Base-by-base conservation (phyloP, 73 alveolate species). In the Paramecium pentaurelia region DNA sequence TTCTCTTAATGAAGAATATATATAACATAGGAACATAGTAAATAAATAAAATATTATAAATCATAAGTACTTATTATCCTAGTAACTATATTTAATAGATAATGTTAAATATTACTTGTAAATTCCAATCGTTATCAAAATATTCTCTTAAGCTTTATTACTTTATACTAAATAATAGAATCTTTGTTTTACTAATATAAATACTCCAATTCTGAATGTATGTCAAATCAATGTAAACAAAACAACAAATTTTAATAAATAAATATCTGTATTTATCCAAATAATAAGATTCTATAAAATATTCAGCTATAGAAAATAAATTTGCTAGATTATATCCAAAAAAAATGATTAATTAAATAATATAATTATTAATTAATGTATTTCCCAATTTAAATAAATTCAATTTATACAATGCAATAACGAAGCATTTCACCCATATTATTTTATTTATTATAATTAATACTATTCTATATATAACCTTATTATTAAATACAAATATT, bases 41-140 rank as follows among this genome's bases (percentile, higher is more conserved):
- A 38, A 97, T 71, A 34, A 92, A 93, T 77, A 96, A 96, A n/a
- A 97, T 64, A 7, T 98, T 96, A 93, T 96, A 96, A 18, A 88
- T 73, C 68, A 97, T 49, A 86, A 97, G 88, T 27, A 97, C 38
- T 86, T 96, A 94, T 28, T 97, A 94, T 58, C 68, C 99, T 88
- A 11, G 95, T 77, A 16, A 95, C 8, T 20, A 54, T 42, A 80
- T 16, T 54, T 0, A 16, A 54, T 16, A n/a, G 4, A 34, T 38
- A 30, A 22, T 36, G 3, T 4, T 36, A 9, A 75, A 5, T 14
- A 36, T 4, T 75, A 77, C 30, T 95, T 51, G 92, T 96, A 96
- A 11, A 97, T 92, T 4, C 99, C 99, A 84, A 83, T 92, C 18
- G 98, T 95, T 18, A 94, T 96, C 16, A 96, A 94, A 14, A 80